Evolutionary conservation across 2,329 filamentous ascomycete species (phyloP).

Genomic region (Zopfia rhizophila): DNA sequence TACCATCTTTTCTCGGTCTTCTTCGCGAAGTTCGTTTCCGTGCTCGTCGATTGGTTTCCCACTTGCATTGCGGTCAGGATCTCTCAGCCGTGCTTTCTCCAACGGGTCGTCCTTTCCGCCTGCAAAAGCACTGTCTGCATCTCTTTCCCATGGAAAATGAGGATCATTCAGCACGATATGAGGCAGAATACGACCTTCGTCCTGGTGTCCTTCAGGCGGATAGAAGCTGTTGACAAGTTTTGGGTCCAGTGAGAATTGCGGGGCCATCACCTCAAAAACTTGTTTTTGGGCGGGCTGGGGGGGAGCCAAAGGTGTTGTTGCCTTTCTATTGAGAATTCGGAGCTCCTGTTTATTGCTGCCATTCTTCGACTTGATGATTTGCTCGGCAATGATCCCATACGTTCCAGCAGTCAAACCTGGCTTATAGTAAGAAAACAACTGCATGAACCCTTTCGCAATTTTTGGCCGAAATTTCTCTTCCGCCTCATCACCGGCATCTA

Average conservation of each 20-base stretch:
- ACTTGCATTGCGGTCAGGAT: neutral
- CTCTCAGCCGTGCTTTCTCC: neutral
- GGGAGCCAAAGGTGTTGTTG: neutral
- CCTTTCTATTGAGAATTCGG: conserved; percentile 5
- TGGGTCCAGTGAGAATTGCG: conserved; percentile 48
- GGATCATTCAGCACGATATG: conserved; percentile 59
- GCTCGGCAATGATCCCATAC: conserved; percentile 7
- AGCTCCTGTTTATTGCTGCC: neutral
- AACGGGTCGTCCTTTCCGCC: neutral
- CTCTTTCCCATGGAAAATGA: conserved; percentile 56
- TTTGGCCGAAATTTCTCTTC: too few relatives aligned
- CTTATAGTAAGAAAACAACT: conserved; percentile 13
- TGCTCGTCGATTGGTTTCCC: conserved; percentile 1
- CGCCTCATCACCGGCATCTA: neutral
- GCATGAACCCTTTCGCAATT: too few relatives aligned
- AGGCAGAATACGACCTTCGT: conserved; percentile 50
- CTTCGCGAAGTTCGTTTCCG: conserved; percentile 30
- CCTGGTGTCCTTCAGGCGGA: conserved; percentile 53
- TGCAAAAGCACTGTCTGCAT: neutral
- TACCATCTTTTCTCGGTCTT: conserved; percentile 9
- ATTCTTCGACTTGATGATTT: conserved; percentile 1
- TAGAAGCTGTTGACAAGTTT: conserved; percentile 51
- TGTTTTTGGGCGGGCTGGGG: conserved; percentile 9
- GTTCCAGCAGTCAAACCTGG: conserved; percentile 7
- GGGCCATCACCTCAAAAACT: conserved; percentile 51